A percentile compares a stretch with the other conserved stretches of the same genome.
phyloP scores from a whole-genome alignment of 2,329 filamentous ascomycete species.

The Xylaria sp. region DNA sequence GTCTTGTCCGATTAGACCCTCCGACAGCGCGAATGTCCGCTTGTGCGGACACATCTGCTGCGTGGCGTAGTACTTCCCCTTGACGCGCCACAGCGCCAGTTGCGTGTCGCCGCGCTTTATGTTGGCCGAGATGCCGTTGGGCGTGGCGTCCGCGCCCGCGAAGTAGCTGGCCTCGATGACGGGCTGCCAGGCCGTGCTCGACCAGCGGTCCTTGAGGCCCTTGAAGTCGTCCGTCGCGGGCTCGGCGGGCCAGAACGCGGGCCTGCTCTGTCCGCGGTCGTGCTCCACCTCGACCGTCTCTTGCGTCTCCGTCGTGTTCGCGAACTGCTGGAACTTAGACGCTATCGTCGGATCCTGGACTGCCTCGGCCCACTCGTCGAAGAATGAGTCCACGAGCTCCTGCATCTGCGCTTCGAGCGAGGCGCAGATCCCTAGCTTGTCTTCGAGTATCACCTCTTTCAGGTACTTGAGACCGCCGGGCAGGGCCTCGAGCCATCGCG shows the following conservation, averaged over 20 bases:
- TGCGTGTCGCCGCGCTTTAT: conserved; percentile 91
- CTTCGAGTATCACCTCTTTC: conserved; percentile 82
- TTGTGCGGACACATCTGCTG: conserved; percentile 98
- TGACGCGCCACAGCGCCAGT: conserved; percentile 85
- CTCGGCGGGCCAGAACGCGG: conserved; percentile 80
- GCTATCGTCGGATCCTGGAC: conserved; percentile 75
- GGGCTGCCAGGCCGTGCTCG: conserved; percentile 78
- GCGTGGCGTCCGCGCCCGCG: conserved; percentile 67
- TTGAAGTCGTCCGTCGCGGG: conserved; percentile 76
- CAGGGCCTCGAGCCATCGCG: conserved; percentile 85
- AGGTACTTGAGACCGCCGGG: conserved; percentile 88
- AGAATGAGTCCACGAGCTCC: conserved; percentile 83
- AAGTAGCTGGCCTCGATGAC: conserved; percentile 79
- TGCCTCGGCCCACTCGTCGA: conserved; percentile 92
- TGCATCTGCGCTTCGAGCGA: conserved; percentile 90
- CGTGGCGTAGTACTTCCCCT: conserved; percentile 82
- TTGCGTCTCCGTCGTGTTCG: conserved; percentile 79
- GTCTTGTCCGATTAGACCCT: conserved; percentile 82
- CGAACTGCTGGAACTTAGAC: conserved; percentile 82
- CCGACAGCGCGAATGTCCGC: conserved; percentile 87
- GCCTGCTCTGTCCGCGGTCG: conserved; percentile 79
- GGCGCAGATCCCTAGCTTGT: conserved; percentile 86
- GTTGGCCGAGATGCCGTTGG: conserved; percentile 78
- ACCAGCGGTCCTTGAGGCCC: conserved; percentile 71
- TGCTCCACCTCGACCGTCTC: conserved; percentile 75